Evolutionary conservation across 495 filamentous ascomycete genomes (phyloP).

Genomic region (Recurvomyces mirabilis): DNA sequence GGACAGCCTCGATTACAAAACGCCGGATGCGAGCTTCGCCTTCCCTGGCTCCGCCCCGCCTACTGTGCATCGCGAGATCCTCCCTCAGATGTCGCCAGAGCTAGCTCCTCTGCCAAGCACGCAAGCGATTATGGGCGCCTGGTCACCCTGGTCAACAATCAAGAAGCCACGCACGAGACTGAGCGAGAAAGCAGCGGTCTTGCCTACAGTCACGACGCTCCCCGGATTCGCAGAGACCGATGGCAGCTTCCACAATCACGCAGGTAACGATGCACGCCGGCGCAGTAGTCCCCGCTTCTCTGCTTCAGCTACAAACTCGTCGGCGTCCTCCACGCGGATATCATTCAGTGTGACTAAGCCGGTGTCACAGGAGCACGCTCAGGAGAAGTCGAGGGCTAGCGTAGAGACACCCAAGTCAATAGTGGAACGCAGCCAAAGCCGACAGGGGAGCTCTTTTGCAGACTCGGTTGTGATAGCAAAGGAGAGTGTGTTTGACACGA

Average conservation of each 20-base stretch:
- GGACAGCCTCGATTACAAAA: not conserved
- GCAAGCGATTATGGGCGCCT: conserved; percentile 11
- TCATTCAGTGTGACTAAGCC: not conserved
- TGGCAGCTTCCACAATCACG: too few species aligned
- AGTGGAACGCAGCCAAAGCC: not conserved
- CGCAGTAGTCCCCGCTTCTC: conserved; percentile 8
- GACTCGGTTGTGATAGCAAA: not conserved
- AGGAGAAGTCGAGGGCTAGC: not conserved
- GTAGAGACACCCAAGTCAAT: conserved; percentile 1
- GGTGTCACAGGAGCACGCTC: not conserved
- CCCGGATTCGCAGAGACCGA: too few species aligned
- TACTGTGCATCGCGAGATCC: not conserved
- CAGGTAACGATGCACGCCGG: not conserved
- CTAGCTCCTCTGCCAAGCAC: conserved; percentile 5
- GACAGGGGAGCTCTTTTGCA: not conserved
- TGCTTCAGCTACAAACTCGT: not conserved
- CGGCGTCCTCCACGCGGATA: not conserved
- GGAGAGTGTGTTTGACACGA: not conserved
- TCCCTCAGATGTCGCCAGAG: conserved; percentile 9
- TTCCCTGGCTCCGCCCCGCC: not conserved
- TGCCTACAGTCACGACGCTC: too few species aligned
- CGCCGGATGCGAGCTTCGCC: not conserved
- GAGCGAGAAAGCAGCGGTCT: too few species aligned
- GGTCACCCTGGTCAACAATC: conserved; percentile 13
- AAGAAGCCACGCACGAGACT: too few species aligned